Evolutionary conservation across 805 yeast genomes (phyloP).

Genomic region (Candida verbasci): DNA sequence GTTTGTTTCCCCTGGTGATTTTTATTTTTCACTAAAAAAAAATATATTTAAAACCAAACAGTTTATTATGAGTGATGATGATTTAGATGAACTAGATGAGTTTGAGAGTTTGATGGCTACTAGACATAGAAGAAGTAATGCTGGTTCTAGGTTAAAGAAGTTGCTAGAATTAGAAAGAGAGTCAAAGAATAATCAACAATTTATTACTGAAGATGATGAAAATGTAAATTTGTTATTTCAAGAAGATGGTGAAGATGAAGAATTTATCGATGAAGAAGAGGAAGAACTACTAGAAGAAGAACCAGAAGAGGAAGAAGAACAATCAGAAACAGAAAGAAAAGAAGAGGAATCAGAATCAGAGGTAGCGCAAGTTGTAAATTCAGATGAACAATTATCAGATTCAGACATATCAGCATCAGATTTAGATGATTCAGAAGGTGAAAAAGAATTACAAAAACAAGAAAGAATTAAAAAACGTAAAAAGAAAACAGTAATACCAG

Average conservation of each 20-base stretch:
- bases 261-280: conserved; percentile 21
- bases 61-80: conserved; percentile 5
- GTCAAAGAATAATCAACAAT: conserved; percentile 22
- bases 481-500: conserved; percentile 19
- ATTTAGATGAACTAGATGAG: conserved; percentile 30
- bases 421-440: conserved; percentile 67
- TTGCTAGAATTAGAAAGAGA: conserved; percentile 67
- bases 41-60: background rate
- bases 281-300: conserved; percentile 15
- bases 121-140: conserved; percentile 76
- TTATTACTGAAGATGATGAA: conserved; percentile 63
- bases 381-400: conserved; percentile 53
- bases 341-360: conserved; percentile 14
- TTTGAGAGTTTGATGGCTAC: conserved; percentile 57
- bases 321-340: conserved; percentile 11
- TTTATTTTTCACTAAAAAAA: too few relatives aligned
- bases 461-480: conserved; percentile 31
- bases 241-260: conserved; percentile 39
- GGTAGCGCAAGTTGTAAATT: conserved; percentile 20
- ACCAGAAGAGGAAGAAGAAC: conserved; percentile 17
- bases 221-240: conserved; percentile 67
- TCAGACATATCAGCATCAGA: conserved; percentile 50
- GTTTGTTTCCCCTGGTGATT: too few relatives aligned
- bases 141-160: conserved; percentile 78
- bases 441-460: conserved; percentile 50